Percentiles rank a stretch among this genome's conserved stretches.
phyloP scores from a whole-genome alignment of 208 protist genomes.

The Leishmania gerbilli region DNA sequence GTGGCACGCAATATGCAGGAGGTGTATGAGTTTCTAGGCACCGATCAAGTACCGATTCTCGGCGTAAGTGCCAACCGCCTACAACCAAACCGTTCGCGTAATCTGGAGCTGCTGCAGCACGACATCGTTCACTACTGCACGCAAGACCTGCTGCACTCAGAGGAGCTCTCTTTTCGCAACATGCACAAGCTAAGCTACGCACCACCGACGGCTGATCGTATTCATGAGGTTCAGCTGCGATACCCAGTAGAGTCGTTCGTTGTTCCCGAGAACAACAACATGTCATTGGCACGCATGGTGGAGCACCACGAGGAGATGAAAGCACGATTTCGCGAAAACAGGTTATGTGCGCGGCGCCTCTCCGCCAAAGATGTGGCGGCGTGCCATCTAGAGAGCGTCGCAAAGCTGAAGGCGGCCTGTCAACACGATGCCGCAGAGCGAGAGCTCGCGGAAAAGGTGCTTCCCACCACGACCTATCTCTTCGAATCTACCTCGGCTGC shows the following conservation, averaged over 20 bases:
- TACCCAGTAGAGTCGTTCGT: conserved; percentile 87
- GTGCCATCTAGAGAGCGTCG: conserved; percentile 34
- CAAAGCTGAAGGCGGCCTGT: neutral
- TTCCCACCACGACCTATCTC: conserved; percentile 9
- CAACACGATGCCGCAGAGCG: conserved; percentile 10
- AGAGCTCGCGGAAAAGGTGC: conserved; percentile 7
- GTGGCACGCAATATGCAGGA: conserved; percentile 60
- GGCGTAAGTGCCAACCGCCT: conserved; percentile 63
- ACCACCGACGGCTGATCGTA: conserved; percentile 63
- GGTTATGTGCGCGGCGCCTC: conserved; percentile 28
- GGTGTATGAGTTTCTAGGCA: conserved; percentile 74
- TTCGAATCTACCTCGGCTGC: conserved; percentile 8
- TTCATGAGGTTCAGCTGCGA: conserved; percentile 56
- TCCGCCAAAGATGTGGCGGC: conserved; percentile 43
- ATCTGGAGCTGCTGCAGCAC: conserved; percentile 72
- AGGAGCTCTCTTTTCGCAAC: conserved; percentile 57
- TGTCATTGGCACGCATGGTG: conserved; percentile 73
- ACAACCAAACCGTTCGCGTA: conserved; percentile 53
- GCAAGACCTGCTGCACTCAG: conserved; percentile 40
- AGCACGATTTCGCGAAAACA: conserved; percentile 29
- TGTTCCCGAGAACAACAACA: conserved; percentile 71
- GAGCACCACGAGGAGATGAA: conserved; percentile 63
- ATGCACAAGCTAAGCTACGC: conserved; percentile 83
- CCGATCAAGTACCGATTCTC: conserved; percentile 67
- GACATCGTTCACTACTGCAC: conserved; percentile 85